These are phyloP conservation scores for Arabidopsis lyrata DNA, from an alignment of 441 rosid genomes.

Conservation along the genomic window DNA sequence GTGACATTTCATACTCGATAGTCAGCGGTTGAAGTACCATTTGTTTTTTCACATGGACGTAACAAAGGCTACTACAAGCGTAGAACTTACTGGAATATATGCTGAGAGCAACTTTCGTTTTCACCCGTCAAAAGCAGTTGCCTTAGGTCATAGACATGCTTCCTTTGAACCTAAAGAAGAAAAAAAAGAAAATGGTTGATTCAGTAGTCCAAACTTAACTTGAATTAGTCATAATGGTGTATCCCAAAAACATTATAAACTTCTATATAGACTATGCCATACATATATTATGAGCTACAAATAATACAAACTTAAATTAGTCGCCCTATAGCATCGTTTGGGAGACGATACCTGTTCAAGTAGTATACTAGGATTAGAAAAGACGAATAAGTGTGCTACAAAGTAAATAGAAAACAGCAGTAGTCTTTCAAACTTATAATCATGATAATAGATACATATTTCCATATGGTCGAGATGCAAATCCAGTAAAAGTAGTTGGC, in stretches of 20 bases:
- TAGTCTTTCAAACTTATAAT: conserved; percentile 22
- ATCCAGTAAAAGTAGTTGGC: conserved; percentile 19
- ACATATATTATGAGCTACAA: conserved; percentile 12
- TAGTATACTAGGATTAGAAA: neutral
- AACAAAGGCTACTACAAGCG: conserved; percentile 13
- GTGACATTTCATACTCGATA: conserved; percentile 4
- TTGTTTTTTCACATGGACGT: conserved; percentile 6
- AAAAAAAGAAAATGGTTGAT: conserved; percentile 29
- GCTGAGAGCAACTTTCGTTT: conserved; percentile 85
- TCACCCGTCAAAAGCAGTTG: conserved; percentile 87
- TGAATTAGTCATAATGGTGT: neutral
- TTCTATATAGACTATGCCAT: conserved; percentile 12
- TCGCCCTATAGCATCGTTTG: neutral
- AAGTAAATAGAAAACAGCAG: conserved; percentile 10
- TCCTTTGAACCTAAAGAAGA: conserved; percentile 83
- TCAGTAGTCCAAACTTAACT: neutral
- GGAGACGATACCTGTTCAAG: conserved; percentile 5
- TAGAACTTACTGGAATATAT: conserved; percentile 76
- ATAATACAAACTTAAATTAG: conserved; percentile 5
- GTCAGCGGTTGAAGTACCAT: conserved; percentile 7
- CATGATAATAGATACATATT: neutral
- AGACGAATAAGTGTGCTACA: neutral
- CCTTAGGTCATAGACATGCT: conserved; percentile 92
- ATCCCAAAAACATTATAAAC: neutral
- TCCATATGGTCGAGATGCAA: conserved; percentile 6